Percentiles rank a stretch among this genome's conserved stretches.
phyloP scores from a whole-genome alignment of 176 grass and related monocot genomes.

The Avena eriantha region DNA sequence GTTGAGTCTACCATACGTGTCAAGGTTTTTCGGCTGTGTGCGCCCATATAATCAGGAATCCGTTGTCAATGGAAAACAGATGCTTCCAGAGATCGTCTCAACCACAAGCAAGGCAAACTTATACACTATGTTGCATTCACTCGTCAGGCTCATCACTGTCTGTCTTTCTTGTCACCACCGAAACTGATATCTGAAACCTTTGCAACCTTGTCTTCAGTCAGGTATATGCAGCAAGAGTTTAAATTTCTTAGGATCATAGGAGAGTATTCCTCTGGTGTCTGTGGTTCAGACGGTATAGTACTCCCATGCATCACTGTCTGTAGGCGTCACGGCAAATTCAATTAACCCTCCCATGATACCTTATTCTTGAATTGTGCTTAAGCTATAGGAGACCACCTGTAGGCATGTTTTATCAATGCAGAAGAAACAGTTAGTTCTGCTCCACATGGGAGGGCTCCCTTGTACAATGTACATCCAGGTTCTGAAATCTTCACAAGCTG shows the following conservation, averaged over 20 bases:
- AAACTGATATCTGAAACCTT: constrained; percentile 62
- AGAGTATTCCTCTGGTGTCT: constrained; percentile 54
- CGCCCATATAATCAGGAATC: constrained; percentile 78
- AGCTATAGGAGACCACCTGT: constrained; percentile 57
- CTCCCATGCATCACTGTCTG: constrained; percentile 63
- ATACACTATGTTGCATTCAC: constrained; percentile 50
- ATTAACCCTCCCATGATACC: constrained; percentile 30
- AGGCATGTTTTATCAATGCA: constrained; percentile 28
- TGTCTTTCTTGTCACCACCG: constrained; percentile 42
- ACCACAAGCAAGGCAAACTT: constrained; percentile 82
- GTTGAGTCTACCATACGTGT: constrained; percentile 72
- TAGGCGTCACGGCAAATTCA: constrained; percentile 62
- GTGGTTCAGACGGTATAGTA: constrained; percentile 65
- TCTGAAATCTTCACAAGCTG: constrained; percentile 84
- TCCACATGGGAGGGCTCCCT: constrained; percentile 76
- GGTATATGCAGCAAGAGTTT: constrained; percentile 66
- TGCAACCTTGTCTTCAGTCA: constrained; percentile 75
- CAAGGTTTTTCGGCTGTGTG: constrained; percentile 58
- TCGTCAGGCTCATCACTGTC: constrained; percentile 37
- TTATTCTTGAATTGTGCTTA: constrained; percentile 73
- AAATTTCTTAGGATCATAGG: constrained; percentile 54
- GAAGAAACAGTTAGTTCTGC: constrained; percentile 71
- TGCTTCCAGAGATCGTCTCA: constrained; percentile 79
- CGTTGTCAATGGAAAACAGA: constrained; percentile 69
- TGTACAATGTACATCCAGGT: constrained; percentile 69